Evolutionary conservation across 805 yeast genomes (phyloP), one percentile per base, ranked within the genome.

Genomic region (Candida ascalaphidarum): DNA sequence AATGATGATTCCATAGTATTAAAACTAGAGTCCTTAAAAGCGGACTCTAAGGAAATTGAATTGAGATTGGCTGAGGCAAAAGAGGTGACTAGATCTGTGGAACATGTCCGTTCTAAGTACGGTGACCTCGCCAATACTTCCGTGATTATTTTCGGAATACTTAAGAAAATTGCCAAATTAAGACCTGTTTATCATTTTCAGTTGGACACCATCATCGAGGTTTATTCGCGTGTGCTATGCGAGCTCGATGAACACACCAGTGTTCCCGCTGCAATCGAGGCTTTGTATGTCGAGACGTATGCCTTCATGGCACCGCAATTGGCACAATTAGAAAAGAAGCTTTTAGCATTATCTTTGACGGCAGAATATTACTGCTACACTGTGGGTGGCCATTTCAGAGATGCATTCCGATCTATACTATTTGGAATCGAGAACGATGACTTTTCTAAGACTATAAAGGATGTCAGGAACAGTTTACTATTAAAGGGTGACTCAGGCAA

Each of bases 11-110:
- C 55, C 0, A 52, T 86, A 3, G 47, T 82, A 11, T 52, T 61
- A 4, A 71, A 79, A 2, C 57, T 88, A 27, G 92, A 81, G 40
- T 48, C 43, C 1, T 52, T 89, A 28, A 88, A 89, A 44, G 34
- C 46, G 1, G 86, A 86, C 39, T 61, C 94, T 0, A 39, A 36
- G 0, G 64, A 65, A 11, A 66, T 84, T 11, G 68, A 70, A 21
- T 31, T 31, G 2, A 76, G 78, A 44, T 62, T 81, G 33, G 40
- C 36, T 2, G 77, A 77, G 30, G 71, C 88, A 0, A 58, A 59
- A 3, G 43, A 44, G 5, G 71, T 84, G 3, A 69, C 84, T 62
- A 49, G 39, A 1, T 61, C 68, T 4, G 71, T 83, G 11, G 76
- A 74, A 5, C 45, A 44, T 2, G 59, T 70, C 2, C 52, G 75